A percentile compares a stretch with the other conserved stretches of the same genome.
These are phyloP conservation scores for Sclerotinia trifoliorum DNA, from an alignment of 2,329 filamentous ascomycete genomes.

Conservation along the genomic window DNA sequence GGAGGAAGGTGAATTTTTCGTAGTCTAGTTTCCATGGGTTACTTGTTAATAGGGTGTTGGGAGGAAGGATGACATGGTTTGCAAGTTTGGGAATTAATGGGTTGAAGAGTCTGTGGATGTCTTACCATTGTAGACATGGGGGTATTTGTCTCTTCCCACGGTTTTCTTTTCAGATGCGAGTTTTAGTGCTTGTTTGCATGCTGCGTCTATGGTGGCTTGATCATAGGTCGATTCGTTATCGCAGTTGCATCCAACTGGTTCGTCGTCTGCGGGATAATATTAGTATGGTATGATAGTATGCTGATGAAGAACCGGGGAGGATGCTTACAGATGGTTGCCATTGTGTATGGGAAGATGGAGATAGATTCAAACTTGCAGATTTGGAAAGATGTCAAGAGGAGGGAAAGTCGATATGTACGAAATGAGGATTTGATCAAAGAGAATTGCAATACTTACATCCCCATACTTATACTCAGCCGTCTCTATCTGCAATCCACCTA, in stretches of 20 bases:
- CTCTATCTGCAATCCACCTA: not conserved
- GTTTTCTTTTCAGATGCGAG: constrained; percentile 34
- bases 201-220: constrained; percentile 32
- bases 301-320: not conserved
- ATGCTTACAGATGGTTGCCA: constrained; percentile 19
- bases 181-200: constrained; percentile 33
- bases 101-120: too few species aligned
- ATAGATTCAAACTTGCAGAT: not conserved
- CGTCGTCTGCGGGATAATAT: constrained; percentile 25
- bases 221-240: constrained; percentile 34
- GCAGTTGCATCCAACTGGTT: constrained; percentile 32
- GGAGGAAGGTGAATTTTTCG: constrained; percentile 39
- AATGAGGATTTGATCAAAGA: not conserved
- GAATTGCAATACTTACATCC: not conserved
- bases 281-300: not conserved
- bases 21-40: constrained; percentile 29
- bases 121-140: constrained; percentile 39
- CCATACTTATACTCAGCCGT: not conserved
- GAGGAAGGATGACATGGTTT: too few species aligned
- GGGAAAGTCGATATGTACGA: not conserved
- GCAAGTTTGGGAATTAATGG: not conserved
- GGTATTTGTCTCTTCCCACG: constrained; percentile 37
- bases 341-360: not conserved
- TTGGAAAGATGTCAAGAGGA: not conserved
- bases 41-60: not conserved